These are phyloP conservation scores for Laetiporus sulphureus DNA, from an alignment of 1,284 basidiomycete species.

Conservation along the genomic window DNA sequence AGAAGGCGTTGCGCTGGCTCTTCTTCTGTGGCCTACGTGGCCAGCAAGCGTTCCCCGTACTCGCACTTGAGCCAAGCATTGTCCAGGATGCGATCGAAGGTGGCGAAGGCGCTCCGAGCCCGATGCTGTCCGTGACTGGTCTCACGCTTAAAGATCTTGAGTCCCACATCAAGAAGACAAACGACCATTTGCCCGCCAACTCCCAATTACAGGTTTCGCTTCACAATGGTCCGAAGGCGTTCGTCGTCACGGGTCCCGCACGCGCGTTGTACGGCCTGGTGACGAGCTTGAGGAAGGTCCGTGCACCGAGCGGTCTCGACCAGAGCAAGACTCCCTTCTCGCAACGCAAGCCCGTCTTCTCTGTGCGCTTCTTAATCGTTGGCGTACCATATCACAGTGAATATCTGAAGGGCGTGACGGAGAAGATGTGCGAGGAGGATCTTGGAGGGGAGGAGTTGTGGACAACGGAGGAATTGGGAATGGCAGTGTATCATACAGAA, in stretches of 20 bases:
- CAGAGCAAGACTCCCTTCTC: conserved; percentile 93
- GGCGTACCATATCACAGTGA: conserved; percentile 93
- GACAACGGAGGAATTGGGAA: conserved; percentile 66
- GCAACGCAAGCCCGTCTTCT: conserved; percentile 93
- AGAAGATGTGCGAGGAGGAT: conserved; percentile 73
- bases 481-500: conserved; percentile 91
- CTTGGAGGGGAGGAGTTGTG: conserved; percentile 77
- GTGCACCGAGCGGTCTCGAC: conserved; percentile 82
- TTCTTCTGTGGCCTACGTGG: conserved; percentile 93
- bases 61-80: conserved; percentile 85
- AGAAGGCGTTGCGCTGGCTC: conserved; percentile 85
- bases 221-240: conserved; percentile 86
- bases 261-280: conserved; percentile 93
- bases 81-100: conserved; percentile 86
- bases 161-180: conserved; percentile 83
- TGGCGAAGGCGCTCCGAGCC: conserved; percentile 88
- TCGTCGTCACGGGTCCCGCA: conserved; percentile 91
- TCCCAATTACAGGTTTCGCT: conserved; percentile 84
- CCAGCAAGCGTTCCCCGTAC: conserved; percentile 92
- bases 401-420: conserved; percentile 76
- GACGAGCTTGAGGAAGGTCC: conserved; percentile 83
- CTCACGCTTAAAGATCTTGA: conserved; percentile 76
- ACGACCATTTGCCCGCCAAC: conserved; percentile 76
- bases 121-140: conserved; percentile 91
- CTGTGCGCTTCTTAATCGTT: conserved; percentile 89